Evolutionary conservation across 1,139 yeast genomes (phyloP), one percentile per base, ranked within the genome.

Genomic region (Magnusiomyces paraingens): DNA sequence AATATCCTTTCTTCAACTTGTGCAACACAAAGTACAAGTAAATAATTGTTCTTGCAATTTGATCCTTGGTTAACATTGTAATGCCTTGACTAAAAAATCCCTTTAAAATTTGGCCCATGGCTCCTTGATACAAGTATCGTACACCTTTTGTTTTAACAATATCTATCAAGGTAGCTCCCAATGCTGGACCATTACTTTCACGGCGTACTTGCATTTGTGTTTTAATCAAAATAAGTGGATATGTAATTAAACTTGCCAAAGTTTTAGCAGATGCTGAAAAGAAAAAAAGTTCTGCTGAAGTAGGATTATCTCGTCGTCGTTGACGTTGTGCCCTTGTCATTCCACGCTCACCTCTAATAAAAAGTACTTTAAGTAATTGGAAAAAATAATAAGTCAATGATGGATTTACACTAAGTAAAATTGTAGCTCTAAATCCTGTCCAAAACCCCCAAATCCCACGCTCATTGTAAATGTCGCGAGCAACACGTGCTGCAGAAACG

Each of bases 171-270:
- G 85, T 90, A 58, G 83, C 90, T 35, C 80, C 75, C 73, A 86
- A 85, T 48, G 90, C 86, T 58, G 18, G 44, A 14, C 47, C 35
- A 15, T 17, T 26, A 3, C 76, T 81, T 70, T 82, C 83, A 62
- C 77, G 77, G 32, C 21, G 49, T 4, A 87, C 95, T 72, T 89
- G 96, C 67, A 87, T 77, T 73, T 90, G 80, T 61, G 91, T 88
- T 64, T 78, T 78, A 59, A 83, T 77, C 70, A 89, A 78, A 51
- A 68, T 67, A 50, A 68, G 58, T 2, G 72, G 72, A 55, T 68
- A 68, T 10, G 71, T 68, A 50, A 68, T 56, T 42, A 68, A 42
- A 12, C 69, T 64, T 12, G 71, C 71, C 50, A 68, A 47, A 1
- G 70, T 63, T 59, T 68, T 68, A 1, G 72, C 71, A 36, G 62